Evolutionary conservation across 805 yeast species (phyloP), one percentile per base, ranked within the genome.

Genomic region (Candida fluviatilis): DNA sequence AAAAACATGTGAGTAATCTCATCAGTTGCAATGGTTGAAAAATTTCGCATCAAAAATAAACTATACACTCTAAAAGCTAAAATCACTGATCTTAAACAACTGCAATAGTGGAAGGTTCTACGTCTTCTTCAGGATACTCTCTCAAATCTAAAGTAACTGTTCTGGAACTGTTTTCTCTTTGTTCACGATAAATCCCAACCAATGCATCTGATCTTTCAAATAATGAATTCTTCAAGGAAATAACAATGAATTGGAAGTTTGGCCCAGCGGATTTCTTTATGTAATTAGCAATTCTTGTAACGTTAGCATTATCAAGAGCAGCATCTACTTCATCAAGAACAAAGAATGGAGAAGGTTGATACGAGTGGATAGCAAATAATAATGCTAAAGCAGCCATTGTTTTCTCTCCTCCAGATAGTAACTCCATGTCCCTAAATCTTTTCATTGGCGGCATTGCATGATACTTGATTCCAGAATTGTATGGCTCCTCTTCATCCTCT

Each of bases 291-390:
- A 93, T 81, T 52, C 79, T 78, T 38, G 77, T 78, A 17, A 93
- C 96, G 53, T 93, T 93, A 17, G 87, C 79, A 42, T 85, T 82
- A 60, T 93, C 99, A 42, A 93, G 73, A 0, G 98, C 98, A 0
- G 99, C 98, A 64, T 93, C 99, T n/a, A 93, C 89, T 62, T 93
- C 99, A 58, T 93, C 99, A 31, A 93, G 66, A 0, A 93, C 95
- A 56, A 93, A 91, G 57, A 93, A 93, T 23, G 99, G 99, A 1
- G 96, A 83, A 2, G 97, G 97, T 36, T 82, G 91, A 61, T 68
- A 84, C 0, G 95, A 81, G 57, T 93, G 97, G 30, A 90, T 79
- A 0, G 98, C 90, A 64, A 93, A 93, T 34, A 93, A 60, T 45
- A 93, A 66, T 0, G 98, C 97, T 46, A 93, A 65, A 0, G 99